Percentiles rank a stretch among this genome's conserved stretches.
Evolutionary conservation across 176 grass and related monocot genomes (phyloP).

Genomic region (Olyra latifolia): DNA sequence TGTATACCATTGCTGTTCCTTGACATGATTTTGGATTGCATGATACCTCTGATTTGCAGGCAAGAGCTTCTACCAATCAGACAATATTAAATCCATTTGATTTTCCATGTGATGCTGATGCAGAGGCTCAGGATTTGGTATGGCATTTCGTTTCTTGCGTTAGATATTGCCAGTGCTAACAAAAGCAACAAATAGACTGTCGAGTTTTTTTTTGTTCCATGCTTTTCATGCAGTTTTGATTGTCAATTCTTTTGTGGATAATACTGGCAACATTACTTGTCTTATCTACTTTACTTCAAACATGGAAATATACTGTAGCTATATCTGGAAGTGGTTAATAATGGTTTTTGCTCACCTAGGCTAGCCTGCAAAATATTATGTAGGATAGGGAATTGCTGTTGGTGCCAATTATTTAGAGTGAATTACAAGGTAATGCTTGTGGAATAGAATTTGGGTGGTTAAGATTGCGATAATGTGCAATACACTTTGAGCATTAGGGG

Average conservation of each 20-base stretch:
- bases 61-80: constrained; percentile 28
- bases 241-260: not conserved
- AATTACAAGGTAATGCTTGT: not conserved
- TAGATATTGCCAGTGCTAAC: not conserved
- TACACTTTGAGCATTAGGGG: not conserved
- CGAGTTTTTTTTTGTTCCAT: not conserved
- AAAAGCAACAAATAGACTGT: not conserved
- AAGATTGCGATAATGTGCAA: not conserved
- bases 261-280: not conserved
- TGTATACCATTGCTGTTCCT: not conserved
- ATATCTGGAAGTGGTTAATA: not conserved
- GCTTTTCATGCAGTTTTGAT: constrained; percentile 1
- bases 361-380: not conserved
- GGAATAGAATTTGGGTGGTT: not conserved
- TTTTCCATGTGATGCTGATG: constrained; percentile 54
- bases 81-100: constrained; percentile 75
- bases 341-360: not conserved
- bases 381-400: not conserved
- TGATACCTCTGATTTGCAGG: constrained; percentile 43
- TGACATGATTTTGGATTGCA: constrained; percentile 9
- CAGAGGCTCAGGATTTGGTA: constrained; percentile 58
- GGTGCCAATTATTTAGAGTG: not conserved
- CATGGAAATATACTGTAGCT: not conserved
- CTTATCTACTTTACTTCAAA: not conserved
- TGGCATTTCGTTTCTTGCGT: constrained; percentile 9